Percentiles rank a stretch among this genome's conserved stretches.
These are phyloP conservation scores for Cucumis hystrix DNA, from an alignment of 306 rosid genomes.

Conservation along the genomic window DNA sequence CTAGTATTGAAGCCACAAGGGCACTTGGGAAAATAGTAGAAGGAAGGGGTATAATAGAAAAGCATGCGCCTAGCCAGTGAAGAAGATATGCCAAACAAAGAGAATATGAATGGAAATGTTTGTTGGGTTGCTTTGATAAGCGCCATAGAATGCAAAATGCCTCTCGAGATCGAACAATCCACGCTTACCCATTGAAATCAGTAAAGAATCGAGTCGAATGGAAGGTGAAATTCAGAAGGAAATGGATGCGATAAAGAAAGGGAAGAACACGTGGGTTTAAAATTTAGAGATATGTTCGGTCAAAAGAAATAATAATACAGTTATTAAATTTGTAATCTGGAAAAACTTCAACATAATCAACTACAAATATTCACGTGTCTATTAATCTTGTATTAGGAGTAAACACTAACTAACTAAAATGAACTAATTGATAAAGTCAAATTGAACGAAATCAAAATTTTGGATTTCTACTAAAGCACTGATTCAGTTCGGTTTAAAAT, in stretches of 20 bases:
- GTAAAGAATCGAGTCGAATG: neutral
- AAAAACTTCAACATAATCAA: too few species aligned
- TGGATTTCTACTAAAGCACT: too few species aligned
- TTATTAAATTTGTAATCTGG: too few species aligned
- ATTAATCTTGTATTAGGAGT: too few species aligned
- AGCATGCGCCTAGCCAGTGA: conserved; percentile 49
- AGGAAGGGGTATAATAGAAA: conserved; percentile 48
- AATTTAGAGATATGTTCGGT: too few species aligned
- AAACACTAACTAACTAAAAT: too few species aligned
- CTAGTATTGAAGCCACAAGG: conserved; percentile 19
- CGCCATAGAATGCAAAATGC: conserved; percentile 66
- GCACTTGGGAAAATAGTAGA: conserved; percentile 32
- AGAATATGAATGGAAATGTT: conserved; percentile 50
- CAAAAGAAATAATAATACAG: too few species aligned
- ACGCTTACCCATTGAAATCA: conserved; percentile 23
- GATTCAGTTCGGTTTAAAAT: too few species aligned
- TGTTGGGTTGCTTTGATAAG: conserved; percentile 56
- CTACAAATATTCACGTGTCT: too few species aligned
- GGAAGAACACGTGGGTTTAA: neutral
- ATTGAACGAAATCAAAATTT: too few species aligned
- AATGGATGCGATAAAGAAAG: neutral
- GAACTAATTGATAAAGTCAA: too few species aligned
- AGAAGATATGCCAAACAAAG: conserved; percentile 74
- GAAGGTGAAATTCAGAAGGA: neutral
- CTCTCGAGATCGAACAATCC: conserved; percentile 64